A percentile compares a stretch with the other conserved stretches of the same genome.
phyloP scores from a whole-genome alignment of 805 yeast species.

The Candida xiaguanensis region DNA sequence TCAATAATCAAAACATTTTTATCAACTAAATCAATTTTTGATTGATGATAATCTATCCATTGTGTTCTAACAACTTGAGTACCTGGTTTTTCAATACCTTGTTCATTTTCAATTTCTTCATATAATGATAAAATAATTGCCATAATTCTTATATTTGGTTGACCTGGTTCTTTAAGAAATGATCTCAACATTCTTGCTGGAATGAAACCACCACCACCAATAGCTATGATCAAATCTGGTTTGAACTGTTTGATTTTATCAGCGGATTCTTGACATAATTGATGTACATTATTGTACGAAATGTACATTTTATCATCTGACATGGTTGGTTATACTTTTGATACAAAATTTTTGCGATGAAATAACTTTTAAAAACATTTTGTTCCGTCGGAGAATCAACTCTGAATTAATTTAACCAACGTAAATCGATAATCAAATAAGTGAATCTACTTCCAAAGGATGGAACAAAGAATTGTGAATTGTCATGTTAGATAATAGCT shows the following conservation, averaged over 20 bases:
- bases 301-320: slow-evolving; percentile 54
- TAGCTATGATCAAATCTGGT: slow-evolving; percentile 90
- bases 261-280: slow-evolving; percentile 62
- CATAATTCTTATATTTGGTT: slow-evolving; percentile 88
- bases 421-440: not conserved
- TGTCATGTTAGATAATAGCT: too few relatives aligned
- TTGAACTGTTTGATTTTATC: slow-evolving; percentile 64
- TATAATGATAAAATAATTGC: slow-evolving; percentile 91
- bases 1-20: slow-evolving; percentile 73
- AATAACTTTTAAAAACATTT: not conserved
- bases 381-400: not conserved
- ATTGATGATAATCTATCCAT: slow-evolving; percentile 75
- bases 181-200: slow-evolving; percentile 96
- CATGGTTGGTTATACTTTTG: not conserved
- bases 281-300: slow-evolving; percentile 78
- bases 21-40: slow-evolving; percentile 59
- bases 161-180: slow-evolving; percentile 81
- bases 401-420: too few relatives aligned
- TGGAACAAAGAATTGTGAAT: too few relatives aligned
- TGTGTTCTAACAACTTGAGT: slow-evolving; percentile 72
- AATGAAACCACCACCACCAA: slow-evolving; percentile 97
- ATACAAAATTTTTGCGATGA: slow-evolving; percentile 2
- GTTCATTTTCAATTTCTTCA: slow-evolving; percentile 71
- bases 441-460: too few relatives aligned
- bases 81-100: slow-evolving; percentile 52